Evolutionary conservation across 805 yeast genomes (phyloP).

Genomic region (Schwanniomyces polymorphus): DNA sequence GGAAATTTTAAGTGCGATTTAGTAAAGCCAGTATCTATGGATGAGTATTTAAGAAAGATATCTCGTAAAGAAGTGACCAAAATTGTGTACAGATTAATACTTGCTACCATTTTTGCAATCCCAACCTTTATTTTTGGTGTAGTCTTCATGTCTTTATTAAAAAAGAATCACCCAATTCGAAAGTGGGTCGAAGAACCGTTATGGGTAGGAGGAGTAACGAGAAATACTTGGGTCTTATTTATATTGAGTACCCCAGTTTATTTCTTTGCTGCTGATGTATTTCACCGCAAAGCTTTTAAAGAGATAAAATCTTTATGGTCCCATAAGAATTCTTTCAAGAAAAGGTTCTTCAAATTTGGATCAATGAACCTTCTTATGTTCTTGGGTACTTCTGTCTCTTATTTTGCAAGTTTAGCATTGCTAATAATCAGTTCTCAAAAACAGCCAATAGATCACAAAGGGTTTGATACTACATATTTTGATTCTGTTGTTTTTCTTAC

Average conservation of each 20-base stretch:
- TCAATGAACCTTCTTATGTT: slow-evolving; percentile 76
- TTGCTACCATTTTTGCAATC: slow-evolving; percentile 56
- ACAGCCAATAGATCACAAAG: slow-evolving; percentile 23
- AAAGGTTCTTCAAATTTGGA: slow-evolving; percentile 67
- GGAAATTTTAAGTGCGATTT: slow-evolving; percentile 51
- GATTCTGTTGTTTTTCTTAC: slow-evolving; percentile 79
- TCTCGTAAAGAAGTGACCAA: slow-evolving; percentile 48
- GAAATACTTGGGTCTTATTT: slow-evolving; percentile 67
- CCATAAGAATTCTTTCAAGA: slow-evolving; percentile 51
- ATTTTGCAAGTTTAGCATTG: slow-evolving; percentile 63
- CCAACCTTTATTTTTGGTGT: slow-evolving; percentile 71
- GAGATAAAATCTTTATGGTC: slow-evolving; percentile 62
- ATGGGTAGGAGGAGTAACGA: slow-evolving; percentile 60
- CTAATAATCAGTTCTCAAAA: slow-evolving; percentile 46
- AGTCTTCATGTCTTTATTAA: slow-evolving; percentile 64
- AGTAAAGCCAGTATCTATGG: slow-evolving; percentile 56
- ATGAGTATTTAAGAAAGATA: slow-evolving; percentile 57
- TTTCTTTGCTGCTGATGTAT: slow-evolving; percentile 71
- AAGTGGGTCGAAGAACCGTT: slow-evolving; percentile 60
- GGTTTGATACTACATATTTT: slow-evolving; percentile 65
- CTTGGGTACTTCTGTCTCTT: slow-evolving; percentile 72
- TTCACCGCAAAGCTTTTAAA: slow-evolving; percentile 64
- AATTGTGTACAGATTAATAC: slow-evolving; percentile 45
- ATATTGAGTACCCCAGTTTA: slow-evolving; percentile 70
- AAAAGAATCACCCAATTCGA: slow-evolving; percentile 40